Evolutionary conservation across 495 filamentous ascomycete species (phyloP).

Genomic region (Geoglossum glabrum): DNA sequence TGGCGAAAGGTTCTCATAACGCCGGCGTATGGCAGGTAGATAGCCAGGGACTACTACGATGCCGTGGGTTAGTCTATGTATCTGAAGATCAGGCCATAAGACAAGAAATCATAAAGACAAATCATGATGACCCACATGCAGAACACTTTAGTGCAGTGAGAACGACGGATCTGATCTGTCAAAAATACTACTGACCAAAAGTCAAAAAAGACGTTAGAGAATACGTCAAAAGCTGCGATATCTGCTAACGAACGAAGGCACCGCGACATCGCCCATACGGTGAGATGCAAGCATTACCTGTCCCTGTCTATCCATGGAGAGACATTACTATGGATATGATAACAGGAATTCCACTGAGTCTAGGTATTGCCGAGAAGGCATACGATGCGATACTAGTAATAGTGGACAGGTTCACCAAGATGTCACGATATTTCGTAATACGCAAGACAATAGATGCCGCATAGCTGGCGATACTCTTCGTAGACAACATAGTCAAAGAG

Average conservation of each 20-base stretch:
- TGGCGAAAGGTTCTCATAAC: not conserved
- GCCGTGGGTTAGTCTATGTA: not conserved
- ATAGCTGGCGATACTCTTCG: not conserved
- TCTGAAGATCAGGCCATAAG: not conserved
- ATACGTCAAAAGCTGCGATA: slow-evolving; percentile 10
- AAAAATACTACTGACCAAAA: not conserved
- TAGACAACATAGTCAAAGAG: not conserved
- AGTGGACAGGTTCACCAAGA: slow-evolving; percentile 5
- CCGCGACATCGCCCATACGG: slow-evolving; percentile 7
- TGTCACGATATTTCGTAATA: slow-evolving; percentile 1
- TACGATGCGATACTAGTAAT: slow-evolving; percentile 5
- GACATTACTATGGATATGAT: slow-evolving; percentile 10
- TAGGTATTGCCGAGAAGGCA: not conserved
- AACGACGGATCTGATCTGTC: not conserved
- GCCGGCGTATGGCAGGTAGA: not conserved
- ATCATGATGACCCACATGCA: not conserved
- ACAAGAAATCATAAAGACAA: not conserved
- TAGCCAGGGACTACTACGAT: not conserved
- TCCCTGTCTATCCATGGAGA: slow-evolving; percentile 3
- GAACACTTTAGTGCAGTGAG: not conserved
- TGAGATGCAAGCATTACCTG: slow-evolving; percentile 5
- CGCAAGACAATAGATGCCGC: not conserved
- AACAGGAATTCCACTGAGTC: slow-evolving; percentile 3
- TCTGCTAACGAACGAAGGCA: slow-evolving; percentile 8
- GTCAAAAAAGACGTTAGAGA: slow-evolving; percentile 4